Conservation (phyloP, 2,329 filamentous ascomycete species). For the Fusarium ambrosium region DNA sequence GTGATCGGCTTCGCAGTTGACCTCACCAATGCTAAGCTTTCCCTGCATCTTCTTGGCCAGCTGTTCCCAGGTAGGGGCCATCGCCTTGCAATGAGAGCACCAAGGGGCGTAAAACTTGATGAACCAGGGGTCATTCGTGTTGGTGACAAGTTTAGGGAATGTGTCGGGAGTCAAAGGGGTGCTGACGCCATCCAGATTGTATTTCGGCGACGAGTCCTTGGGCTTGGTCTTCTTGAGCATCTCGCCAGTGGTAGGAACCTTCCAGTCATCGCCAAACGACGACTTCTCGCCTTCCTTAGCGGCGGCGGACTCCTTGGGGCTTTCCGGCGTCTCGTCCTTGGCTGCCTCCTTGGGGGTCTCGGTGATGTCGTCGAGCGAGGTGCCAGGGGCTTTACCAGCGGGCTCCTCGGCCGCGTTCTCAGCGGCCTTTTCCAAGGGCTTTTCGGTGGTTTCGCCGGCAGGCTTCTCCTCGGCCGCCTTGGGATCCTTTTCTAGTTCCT, state of each 20-base stretch:
- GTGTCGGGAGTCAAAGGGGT: conserved; percentile 83
- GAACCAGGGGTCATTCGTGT: conserved; percentile 94
- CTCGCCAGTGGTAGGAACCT: conserved; percentile 49
- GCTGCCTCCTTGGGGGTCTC: conserved; percentile 47
- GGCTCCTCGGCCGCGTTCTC: conserved; percentile 36
- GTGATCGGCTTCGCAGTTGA: conserved; percentile 90
- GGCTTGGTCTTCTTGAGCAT: conserved; percentile 54
- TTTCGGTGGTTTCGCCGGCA: conserved; percentile 32
- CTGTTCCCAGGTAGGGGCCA: conserved; percentile 91
- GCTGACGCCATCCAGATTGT: conserved; percentile 83
- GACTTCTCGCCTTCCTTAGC: conserved; percentile 45
- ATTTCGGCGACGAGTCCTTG: conserved; percentile 65
- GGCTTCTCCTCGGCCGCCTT: conserved; percentile 52
- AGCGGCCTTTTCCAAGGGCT: conserved; percentile 26
- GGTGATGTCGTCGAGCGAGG: conserved; percentile 39
- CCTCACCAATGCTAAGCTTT: conserved; percentile 91
- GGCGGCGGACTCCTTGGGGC: conserved; percentile 39
- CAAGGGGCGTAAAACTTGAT: conserved; percentile 99
- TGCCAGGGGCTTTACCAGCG: conserved; percentile 33
- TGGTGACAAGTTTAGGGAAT: conserved; percentile 88
- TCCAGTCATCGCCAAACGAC: conserved; percentile 48
- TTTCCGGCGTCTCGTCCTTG: conserved; percentile 8
- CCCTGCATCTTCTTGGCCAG: conserved; percentile 93
- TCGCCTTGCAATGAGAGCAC: conserved; percentile 95
- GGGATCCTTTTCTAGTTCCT: conserved; percentile 42